Percentiles rank a stretch among this genome's conserved stretches.
These are phyloP conservation scores for Candida dubliniensis DNA, from an alignment of 1,139 yeast genomes.

Conservation along the genomic window DNA sequence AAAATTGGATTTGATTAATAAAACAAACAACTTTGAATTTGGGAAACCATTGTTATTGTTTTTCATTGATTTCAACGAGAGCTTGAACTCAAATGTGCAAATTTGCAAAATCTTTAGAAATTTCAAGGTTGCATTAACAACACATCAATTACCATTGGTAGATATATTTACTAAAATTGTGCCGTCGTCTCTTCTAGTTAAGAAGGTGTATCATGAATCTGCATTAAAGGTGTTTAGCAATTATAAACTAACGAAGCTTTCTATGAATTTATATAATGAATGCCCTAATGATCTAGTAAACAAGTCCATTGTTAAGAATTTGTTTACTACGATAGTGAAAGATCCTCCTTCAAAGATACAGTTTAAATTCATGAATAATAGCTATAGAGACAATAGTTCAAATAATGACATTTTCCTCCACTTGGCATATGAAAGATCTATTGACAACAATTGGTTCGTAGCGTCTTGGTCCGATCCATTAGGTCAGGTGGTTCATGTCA, in stretches of 20 bases:
- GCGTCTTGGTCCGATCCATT: conserved; percentile 90
- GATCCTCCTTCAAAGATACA: conserved; percentile 49
- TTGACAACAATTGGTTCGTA: conserved; percentile 79
- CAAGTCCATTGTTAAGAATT: conserved; percentile 13
- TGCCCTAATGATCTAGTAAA: conserved; percentile 34
- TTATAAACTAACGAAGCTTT: conserved; percentile 46
- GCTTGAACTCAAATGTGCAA: conserved; percentile 46
- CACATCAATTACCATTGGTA: conserved; percentile 45
- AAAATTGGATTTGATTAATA: conserved; percentile 42
- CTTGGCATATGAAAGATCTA: conserved; percentile 79
- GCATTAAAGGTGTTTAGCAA: conserved; percentile 51
- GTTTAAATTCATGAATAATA: conserved; percentile 47
- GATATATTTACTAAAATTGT: conserved; percentile 55
- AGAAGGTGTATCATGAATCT: conserved; percentile 33
- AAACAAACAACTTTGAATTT: conserved; percentile 43
- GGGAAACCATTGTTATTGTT: conserved; percentile 48
- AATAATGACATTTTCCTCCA: conserved; percentile 78
- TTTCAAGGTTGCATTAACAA: conserved; percentile 42
- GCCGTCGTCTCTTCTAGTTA: conserved; percentile 52
- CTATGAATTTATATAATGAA: conserved; percentile 65
- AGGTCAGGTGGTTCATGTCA: conserved; percentile 63
- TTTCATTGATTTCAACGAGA: conserved; percentile 47
- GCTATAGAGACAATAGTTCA: conserved; percentile 25
- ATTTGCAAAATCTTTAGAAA: conserved; percentile 49
- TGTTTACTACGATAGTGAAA: conserved; percentile 45